Evolutionary conservation across 352 stramenopile species (phyloP).

Genomic region (Globisporangium nagaii): DNA sequence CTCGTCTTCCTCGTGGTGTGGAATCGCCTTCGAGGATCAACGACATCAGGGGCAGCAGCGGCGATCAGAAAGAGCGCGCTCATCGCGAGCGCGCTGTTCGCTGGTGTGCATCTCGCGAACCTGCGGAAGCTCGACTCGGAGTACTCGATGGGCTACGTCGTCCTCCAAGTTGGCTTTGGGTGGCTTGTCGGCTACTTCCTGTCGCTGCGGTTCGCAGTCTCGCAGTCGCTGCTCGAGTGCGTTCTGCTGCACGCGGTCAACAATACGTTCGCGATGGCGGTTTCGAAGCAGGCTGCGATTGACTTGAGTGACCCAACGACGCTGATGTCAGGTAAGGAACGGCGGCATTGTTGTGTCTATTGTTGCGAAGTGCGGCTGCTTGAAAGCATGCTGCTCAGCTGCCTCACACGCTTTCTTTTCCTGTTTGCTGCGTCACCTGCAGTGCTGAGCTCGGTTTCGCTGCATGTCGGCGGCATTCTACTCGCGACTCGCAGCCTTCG

Average conservation of each 20-base stretch:
- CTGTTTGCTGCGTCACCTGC: too few species aligned
- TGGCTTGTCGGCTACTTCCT: conserved; percentile 41
- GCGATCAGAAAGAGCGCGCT: conserved; percentile 9
- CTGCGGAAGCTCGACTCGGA: conserved; percentile 11
- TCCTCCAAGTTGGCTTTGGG: conserved; percentile 38
- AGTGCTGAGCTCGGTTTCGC: background rate
- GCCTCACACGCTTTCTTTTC: too few species aligned
- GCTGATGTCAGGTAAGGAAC: background rate
- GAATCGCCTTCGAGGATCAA: conserved; percentile 26
- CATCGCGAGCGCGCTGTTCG: conserved; percentile 41
- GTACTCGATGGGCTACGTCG: conserved; percentile 23
- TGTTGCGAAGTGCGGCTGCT: background rate
- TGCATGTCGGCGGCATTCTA: background rate
- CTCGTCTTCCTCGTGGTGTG: conserved; percentile 36
- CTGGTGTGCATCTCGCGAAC: conserved; percentile 44
- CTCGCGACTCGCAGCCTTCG: too few species aligned
- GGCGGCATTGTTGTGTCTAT: background rate
- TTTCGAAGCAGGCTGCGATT: conserved; percentile 10
- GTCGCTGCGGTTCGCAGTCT: conserved; percentile 24
- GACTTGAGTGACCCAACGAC: background rate
- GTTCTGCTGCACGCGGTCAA: conserved; percentile 52
- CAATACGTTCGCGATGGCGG: conserved; percentile 41
- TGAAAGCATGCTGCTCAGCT: background rate
- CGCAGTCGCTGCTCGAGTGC: conserved; percentile 46
- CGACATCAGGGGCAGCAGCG: background rate